Evolutionary conservation across 2,329 filamentous ascomycete genomes (phyloP).

Genomic region (Pseudophaeomoniella oleicola): DNA sequence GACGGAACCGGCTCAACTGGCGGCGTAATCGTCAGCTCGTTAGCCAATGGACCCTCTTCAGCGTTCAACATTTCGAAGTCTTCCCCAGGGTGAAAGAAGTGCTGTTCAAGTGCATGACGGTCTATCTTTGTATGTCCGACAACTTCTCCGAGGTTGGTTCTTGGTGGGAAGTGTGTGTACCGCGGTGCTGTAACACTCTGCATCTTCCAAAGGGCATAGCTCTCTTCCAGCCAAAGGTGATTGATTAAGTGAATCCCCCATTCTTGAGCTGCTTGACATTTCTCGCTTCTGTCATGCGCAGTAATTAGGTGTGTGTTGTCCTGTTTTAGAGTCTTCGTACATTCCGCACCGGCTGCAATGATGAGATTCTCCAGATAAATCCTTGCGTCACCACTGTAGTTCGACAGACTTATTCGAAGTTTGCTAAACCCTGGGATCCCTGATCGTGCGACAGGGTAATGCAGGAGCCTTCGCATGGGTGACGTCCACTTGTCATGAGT

Average conservation of each 20-base stretch:
- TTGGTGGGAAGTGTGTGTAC: constrained; percentile 73
- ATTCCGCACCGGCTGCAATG: constrained; percentile 67
- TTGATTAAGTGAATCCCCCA: constrained; percentile 87
- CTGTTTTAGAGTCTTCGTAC: constrained; percentile 86
- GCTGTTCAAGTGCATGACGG: constrained; percentile 54
- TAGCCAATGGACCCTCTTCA: constrained; percentile 5
- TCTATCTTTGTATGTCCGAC: constrained; percentile 81
- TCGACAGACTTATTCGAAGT: constrained; percentile 76
- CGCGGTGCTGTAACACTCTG: constrained; percentile 57
- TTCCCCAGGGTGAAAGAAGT: constrained; percentile 38
- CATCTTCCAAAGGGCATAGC: constrained; percentile 75
- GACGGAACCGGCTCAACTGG: background rate
- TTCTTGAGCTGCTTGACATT: constrained; percentile 79
- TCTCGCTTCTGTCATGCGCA: constrained; percentile 77
- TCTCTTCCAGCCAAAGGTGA: constrained; percentile 94
- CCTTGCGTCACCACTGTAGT: constrained; percentile 88
- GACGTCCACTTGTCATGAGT: constrained; percentile 80
- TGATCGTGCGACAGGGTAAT: constrained; percentile 69
- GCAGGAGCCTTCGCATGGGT: constrained; percentile 65
- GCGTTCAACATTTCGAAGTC: constrained; percentile 9
- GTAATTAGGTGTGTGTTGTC: constrained; percentile 95
- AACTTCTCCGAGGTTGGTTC: constrained; percentile 85
- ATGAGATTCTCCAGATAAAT: constrained; percentile 90
- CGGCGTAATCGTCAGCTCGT: background rate
- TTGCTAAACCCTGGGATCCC: constrained; percentile 68